Conservation (phyloP, 768 basidiomycete genomes). For the Phylloporus sp. region DNA sequence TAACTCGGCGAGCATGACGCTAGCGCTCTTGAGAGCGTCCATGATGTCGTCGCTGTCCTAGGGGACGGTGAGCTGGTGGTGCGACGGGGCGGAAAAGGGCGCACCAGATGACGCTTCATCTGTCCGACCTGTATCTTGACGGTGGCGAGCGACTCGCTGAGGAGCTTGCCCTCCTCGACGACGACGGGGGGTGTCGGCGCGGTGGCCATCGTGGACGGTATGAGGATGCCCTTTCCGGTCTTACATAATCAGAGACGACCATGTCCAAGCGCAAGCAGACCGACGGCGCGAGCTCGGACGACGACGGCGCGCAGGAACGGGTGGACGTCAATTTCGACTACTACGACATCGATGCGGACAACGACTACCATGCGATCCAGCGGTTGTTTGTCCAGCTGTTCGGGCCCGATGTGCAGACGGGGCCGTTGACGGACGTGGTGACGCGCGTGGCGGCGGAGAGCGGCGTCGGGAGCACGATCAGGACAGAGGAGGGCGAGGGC, state of each 20-base stretch:
- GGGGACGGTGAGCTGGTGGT: background rate
- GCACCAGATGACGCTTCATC: constrained; percentile 90
- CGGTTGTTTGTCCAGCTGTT: constrained; percentile 69
- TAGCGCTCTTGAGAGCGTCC: constrained; percentile 97
- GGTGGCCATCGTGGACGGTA: constrained; percentile 12
- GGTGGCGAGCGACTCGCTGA: constrained; percentile 79
- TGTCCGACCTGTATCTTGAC: constrained; percentile 91
- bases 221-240: background rate
- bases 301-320: constrained; percentile 27
- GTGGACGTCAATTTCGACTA: constrained; percentile 68
- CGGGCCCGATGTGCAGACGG: constrained; percentile 65
- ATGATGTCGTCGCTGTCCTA: constrained; percentile 96
- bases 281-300: constrained; percentile 30
- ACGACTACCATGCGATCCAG: constrained; percentile 87
- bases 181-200: constrained; percentile 36
- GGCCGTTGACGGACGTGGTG: constrained; percentile 77
- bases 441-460: constrained; percentile 69
- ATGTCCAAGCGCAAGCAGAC: constrained; percentile 58
- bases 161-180: constrained; percentile 76
- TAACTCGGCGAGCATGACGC: constrained; percentile 94
- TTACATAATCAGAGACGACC: constrained; percentile 16
- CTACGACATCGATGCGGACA: constrained; percentile 74
- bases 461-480: constrained; percentile 82
- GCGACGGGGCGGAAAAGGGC: constrained; percentile 21
- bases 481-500: constrained; percentile 58